Percentiles rank a stretch among this genome's conserved stretches.
These are phyloP conservation scores for Stephania japonica DNA, from an alignment of 164 flowering plant species.

Conservation along the genomic window DNA sequence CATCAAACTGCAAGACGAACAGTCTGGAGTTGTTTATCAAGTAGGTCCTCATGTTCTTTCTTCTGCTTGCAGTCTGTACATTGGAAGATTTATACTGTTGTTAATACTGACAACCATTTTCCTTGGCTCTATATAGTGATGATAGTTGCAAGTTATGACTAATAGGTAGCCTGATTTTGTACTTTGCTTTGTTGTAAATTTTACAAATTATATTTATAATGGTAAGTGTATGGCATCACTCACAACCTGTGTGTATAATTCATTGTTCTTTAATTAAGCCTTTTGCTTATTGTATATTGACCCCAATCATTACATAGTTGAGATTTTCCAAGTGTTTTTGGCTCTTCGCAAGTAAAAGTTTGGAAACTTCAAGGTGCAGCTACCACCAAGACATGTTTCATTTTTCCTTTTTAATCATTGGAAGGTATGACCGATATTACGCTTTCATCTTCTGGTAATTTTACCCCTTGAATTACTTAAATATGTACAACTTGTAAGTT, in stretches of 20 bases:
- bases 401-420: too few species aligned
- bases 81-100: slow-evolving; percentile 12
- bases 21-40: slow-evolving; percentile 55
- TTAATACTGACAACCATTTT: slow-evolving; percentile 19
- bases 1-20: slow-evolving; percentile 65
- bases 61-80: slow-evolving; percentile 13
- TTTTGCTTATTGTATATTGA: background rate
- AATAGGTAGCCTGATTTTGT: slow-evolving; percentile 6
- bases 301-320: background rate
- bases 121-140: slow-evolving; percentile 18
- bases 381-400: background rate
- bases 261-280: background rate
- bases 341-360: background rate
- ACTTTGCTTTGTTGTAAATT: slow-evolving; percentile 12
- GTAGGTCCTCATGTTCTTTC: slow-evolving; percentile 44
- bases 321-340: background rate
- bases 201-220: slow-evolving; percentile 15
- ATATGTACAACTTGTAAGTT: background rate
- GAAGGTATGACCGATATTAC: background rate
- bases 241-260: background rate
- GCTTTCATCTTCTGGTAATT: background rate
- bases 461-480: background rate
- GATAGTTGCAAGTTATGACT: slow-evolving; percentile 7
- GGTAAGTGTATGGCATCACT: background rate
- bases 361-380: background rate